phyloP scores from a whole-genome alignment of 192 early-diverging fungal genomes.

The Coemansia nantahalensis region DNA sequence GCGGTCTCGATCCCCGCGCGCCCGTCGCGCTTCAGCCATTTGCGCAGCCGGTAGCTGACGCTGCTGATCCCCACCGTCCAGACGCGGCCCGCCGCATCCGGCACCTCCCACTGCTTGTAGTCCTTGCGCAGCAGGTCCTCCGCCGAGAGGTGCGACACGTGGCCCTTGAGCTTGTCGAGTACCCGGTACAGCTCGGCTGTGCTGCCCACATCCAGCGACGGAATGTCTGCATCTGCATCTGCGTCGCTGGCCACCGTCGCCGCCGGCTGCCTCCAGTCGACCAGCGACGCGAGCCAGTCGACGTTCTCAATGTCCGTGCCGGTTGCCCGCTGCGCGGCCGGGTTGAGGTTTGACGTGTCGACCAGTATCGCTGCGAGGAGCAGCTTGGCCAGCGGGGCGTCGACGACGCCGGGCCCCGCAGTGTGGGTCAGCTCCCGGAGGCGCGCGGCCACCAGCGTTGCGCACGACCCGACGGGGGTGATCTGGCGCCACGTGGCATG shows the following conservation, averaged over 20 bases:
- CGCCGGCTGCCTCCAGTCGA: slow-evolving; percentile 18
- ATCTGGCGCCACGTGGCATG: slow-evolving; percentile 19
- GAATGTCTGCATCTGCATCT: not conserved
- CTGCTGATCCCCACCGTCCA: slow-evolving; percentile 51
- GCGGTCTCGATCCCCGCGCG: slow-evolving; percentile 13
- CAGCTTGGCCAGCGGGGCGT: slow-evolving; percentile 26
- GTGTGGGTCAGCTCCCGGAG: slow-evolving; percentile 1
- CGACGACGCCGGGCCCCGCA: not conserved
- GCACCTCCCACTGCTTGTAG: slow-evolving; percentile 52
- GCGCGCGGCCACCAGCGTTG: slow-evolving; percentile 25
- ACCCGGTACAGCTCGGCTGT: slow-evolving; percentile 21
- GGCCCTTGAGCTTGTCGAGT: slow-evolving; percentile 37
- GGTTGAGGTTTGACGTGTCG: slow-evolving; percentile 32
- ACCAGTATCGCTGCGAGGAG: slow-evolving; percentile 36
- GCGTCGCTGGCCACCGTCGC: not conserved
- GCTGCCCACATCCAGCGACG: slow-evolving; percentile 12
- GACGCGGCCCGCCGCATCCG: not conserved
- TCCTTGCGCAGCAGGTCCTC: slow-evolving; percentile 50
- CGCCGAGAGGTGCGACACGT: slow-evolving; percentile 30
- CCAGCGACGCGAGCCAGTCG: slow-evolving; percentile 25
- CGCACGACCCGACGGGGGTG: slow-evolving; percentile 38
- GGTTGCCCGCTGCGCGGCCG: slow-evolving; percentile 20
- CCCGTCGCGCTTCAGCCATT: slow-evolving; percentile 51
- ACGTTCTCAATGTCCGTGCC: slow-evolving; percentile 18
- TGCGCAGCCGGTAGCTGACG: slow-evolving; percentile 29